A percentile compares a stretch with the other conserved stretches of the same genome.
phyloP scores from a whole-genome alignment of 169 alveolate genomes.

The Babesia bovis region DNA sequence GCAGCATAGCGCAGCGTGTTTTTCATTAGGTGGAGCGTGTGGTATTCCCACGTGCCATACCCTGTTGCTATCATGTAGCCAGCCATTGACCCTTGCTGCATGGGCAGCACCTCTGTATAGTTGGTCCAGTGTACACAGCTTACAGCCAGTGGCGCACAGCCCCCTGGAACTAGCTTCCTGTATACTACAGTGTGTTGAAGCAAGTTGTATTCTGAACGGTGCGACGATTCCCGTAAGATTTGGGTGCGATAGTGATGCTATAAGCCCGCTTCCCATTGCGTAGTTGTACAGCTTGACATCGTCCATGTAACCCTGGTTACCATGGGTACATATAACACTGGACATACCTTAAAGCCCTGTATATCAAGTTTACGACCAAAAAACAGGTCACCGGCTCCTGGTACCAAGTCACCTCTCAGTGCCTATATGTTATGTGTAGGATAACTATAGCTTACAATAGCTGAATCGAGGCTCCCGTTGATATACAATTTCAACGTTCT shows the following conservation, averaged over 20 bases:
- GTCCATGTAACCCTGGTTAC: constrained; percentile 60
- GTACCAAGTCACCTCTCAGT: constrained; percentile 34
- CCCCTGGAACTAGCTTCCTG: constrained; percentile 61
- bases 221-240: constrained; percentile 55
- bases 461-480: constrained; percentile 59
- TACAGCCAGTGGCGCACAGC: constrained; percentile 66
- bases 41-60: constrained; percentile 68
- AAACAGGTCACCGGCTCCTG: constrained; percentile 53
- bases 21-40: constrained; percentile 10
- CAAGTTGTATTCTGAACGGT: constrained; percentile 65
- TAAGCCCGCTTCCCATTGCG: constrained; percentile 36
- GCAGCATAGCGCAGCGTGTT: constrained; percentile 58
- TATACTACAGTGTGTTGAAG: constrained; percentile 57
- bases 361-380: constrained; percentile 32
- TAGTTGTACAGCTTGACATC: constrained; percentile 63
- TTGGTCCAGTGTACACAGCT: constrained; percentile 70
- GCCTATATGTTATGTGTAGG: neutral
- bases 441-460: constrained; percentile 20
- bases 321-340: neutral
- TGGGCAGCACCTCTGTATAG: constrained; percentile 74
- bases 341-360: constrained; percentile 47
- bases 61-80: constrained; percentile 65
- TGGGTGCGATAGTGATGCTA: constrained; percentile 44
- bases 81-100: constrained; percentile 75
- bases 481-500: constrained; percentile 49